Base-by-base conservation (phyloP, 495 filamentous ascomycete species). In the Penicillium canescens region DNA sequence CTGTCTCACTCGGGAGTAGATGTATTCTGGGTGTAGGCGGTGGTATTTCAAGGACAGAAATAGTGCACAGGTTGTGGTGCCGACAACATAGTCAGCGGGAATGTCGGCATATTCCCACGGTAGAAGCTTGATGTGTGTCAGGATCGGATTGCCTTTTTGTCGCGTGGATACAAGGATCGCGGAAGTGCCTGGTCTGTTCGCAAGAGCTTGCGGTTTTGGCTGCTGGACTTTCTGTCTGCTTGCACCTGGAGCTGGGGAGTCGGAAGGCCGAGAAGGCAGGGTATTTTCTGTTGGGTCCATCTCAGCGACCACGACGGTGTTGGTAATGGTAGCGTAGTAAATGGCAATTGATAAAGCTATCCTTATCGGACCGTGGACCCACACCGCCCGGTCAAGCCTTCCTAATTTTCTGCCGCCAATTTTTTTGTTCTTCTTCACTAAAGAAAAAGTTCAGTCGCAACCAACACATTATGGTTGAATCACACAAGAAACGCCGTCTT, bases 81-180 rank as follows among this genome's bases (percentile, higher is more conserved):
- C 94, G 3, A 99, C 77, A 8, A 90, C 88, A 64, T 96, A 99
- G 71, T 99, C 94, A 14, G 93, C 89, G 0, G 87, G 87, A 8
- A 96, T 96, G 66, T 97, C 92, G 37, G 89, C 89, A 66, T 96
- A 99, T 71, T 98, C 94, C 94, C 94, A 99, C 1, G 92, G 82
- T n/a, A 96, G 71, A 3, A 87, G 83, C 44, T 85, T 84, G 46
- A 99, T 79, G 65, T 87, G 80, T 52, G 88, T 87, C 42, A 99
- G 75, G 46, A 96, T 88, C 0, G 95, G 95, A 66, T 99, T 99
- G 40, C 95, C 94, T 68, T 96, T 96, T 66, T 98, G 92, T 55
- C 87, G 79, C 12, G 83, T 77, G 4, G 91, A 95, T 23, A 97
- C 92, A 28, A 95, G 78, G 47, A 97, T 92, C 12, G 89, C 83